These are phyloP conservation scores for Didymella pinodella DNA, from an alignment of 2,329 filamentous ascomycete genomes.

Conservation along the genomic window DNA sequence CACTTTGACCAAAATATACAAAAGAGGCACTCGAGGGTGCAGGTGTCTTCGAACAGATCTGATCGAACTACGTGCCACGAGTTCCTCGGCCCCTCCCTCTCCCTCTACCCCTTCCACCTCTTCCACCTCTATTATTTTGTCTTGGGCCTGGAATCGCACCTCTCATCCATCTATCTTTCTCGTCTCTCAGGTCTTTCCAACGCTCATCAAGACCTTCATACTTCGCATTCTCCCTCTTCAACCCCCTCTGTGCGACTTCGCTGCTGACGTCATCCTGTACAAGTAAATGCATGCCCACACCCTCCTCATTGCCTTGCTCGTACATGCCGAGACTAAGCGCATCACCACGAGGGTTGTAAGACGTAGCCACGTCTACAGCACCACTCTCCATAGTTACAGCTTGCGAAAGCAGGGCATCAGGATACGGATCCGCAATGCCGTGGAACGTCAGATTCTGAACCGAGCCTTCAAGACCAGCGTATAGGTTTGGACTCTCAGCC, in stretches of 20 bases:
- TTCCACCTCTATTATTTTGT: slow-evolving; percentile 18
- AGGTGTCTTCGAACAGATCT: too few species aligned
- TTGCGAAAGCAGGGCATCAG: slow-evolving; percentile 52
- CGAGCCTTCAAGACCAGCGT: slow-evolving; percentile 58
- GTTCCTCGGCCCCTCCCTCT: slow-evolving; percentile 8
- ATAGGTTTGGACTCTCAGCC: slow-evolving; percentile 54
- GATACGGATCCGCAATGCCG: slow-evolving; percentile 52
- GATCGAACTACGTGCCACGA: neutral
- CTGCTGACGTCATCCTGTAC: slow-evolving; percentile 50
- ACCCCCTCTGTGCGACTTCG: slow-evolving; percentile 27
- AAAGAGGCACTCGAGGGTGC: too few species aligned
- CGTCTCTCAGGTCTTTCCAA: slow-evolving; percentile 48
- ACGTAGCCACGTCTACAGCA: slow-evolving; percentile 35
- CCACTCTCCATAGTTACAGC: slow-evolving; percentile 5
- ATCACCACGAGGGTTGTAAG: slow-evolving; percentile 48
- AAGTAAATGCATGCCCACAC: slow-evolving; percentile 49
- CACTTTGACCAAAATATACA: too few species aligned
- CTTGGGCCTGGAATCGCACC: slow-evolving; percentile 21
- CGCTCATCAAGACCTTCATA: slow-evolving; percentile 47
- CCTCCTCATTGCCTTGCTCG: slow-evolving; percentile 51
- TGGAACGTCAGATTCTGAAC: slow-evolving; percentile 56
- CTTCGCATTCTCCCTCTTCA: slow-evolving; percentile 20
- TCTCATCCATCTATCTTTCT: slow-evolving; percentile 32
- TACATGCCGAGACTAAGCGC: slow-evolving; percentile 56
- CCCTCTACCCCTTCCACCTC: slow-evolving; percentile 26